Evolutionary conservation across 345 rosid species (phyloP), one percentile per base, ranked within the genome.

Genomic region (Lenwebbia sp.): DNA sequence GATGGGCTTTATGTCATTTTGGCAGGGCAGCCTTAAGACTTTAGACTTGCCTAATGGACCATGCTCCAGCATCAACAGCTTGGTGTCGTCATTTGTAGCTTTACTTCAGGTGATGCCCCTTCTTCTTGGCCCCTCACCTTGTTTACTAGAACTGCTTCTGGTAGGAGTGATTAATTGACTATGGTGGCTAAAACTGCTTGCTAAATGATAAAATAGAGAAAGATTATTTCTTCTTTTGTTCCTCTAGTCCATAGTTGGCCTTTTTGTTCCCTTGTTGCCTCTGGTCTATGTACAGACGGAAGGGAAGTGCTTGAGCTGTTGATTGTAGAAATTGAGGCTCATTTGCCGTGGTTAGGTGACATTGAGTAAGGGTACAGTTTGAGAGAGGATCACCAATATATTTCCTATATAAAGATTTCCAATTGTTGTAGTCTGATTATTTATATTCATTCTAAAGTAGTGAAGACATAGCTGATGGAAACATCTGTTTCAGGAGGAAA

Each of bases 1-100:
- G 88, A 89, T 86, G 60, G 83, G 78, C 86, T 83, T 85, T 85
- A 86, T 92, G 87, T 91, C 58, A 87, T 90, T 84, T 90, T 92
- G 98, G 92, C 95, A 94, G 95, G 93, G 92, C 99, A 96, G 99
- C 87, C 94, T 96, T 82, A 92, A 94, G 91, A 92, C 92, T 57
- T 3, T 92, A 90, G 90, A 94, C 89, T 87, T 90, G 76, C 85
- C 86, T 91, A 82, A 83, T 83, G 88, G 53, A 84, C 87, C 91
- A 84, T 89, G 86, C 55, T 86, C 93, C 40, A 91, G 96, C 85
- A 96, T 97, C 93, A 96, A 97, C 87, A 91, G 92, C 54, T 91
- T 97, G 91, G 93, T 96, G 47, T 95, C 99, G 41, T 93, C 99
- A 60, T 97, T 97, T 85, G 94, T 96, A 40, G 89, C 92, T 86